Percentiles rank a stretch among this genome's conserved stretches.
Conservation (phyloP, 257 asterid species). For the Salvia splendens region DNA sequence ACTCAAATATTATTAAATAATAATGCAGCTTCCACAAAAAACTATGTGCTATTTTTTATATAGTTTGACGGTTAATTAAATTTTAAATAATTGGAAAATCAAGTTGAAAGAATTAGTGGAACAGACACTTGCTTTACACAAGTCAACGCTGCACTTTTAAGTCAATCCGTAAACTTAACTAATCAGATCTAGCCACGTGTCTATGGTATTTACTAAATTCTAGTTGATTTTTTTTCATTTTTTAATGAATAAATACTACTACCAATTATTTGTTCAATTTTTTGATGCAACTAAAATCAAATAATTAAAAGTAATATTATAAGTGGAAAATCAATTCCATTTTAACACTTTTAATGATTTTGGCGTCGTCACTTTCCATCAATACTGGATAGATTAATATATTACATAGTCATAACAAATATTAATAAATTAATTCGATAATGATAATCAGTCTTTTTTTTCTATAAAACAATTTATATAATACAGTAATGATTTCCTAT, state of each 20-base stretch:
- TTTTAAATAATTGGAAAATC: background rate
- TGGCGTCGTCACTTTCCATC: background rate
- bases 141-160: slow-evolving; percentile 23
- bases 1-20: background rate
- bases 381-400: too few species aligned
- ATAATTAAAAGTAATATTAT: too few species aligned
- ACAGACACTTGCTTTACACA: slow-evolving; percentile 28
- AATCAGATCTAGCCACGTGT: background rate
- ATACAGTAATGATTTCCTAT: background rate
- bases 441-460: too few species aligned
- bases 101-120: slow-evolving; percentile 25
- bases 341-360: background rate
- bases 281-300: too few species aligned
- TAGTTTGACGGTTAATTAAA: background rate
- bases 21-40: background rate
- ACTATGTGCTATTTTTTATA: background rate
- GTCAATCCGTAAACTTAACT: slow-evolving; percentile 24
- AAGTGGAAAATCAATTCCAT: too few species aligned
- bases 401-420: too few species aligned
- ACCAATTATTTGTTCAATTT: too few species aligned
- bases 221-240: too few species aligned
- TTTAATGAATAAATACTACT: too few species aligned
- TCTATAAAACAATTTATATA: too few species aligned
- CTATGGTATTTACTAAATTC: background rate
- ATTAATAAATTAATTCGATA: too few species aligned